Conservation (phyloP, 108 stramenopile genomes). For the Nitzschia sp. region DNA sequence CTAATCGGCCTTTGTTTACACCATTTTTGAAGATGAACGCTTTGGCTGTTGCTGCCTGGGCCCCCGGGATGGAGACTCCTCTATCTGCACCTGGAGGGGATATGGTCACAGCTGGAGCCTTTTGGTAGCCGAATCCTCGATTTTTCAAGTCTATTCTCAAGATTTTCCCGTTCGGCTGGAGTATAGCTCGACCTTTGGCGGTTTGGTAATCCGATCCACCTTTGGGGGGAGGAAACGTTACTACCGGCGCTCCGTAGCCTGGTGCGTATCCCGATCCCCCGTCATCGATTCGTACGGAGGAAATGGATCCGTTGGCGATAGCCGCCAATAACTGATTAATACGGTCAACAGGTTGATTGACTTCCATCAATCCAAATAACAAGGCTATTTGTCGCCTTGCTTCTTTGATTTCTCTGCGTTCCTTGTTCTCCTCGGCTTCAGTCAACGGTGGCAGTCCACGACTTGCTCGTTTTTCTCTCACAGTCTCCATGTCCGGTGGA, state of each 20-base stretch:
- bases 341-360: conserved; percentile 67
- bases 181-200: conserved; percentile 63
- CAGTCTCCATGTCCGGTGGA: conserved; percentile 22
- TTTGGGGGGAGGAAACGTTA: conserved; percentile 65
- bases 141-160: conserved; percentile 65
- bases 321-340: conserved; percentile 70
- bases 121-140: conserved; percentile 66
- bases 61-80: conserved; percentile 13
- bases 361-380: conserved; percentile 73
- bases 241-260: conserved; percentile 56
- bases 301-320: conserved; percentile 73
- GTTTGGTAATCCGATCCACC: conserved; percentile 39
- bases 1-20: conserved; percentile 64
- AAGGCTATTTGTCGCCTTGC: conserved; percentile 82
- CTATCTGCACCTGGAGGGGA: conserved; percentile 36
- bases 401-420: conserved; percentile 62
- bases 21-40: conserved; percentile 61
- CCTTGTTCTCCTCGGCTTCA: conserved; percentile 20
- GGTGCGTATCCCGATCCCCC: conserved; percentile 70
- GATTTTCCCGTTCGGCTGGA: conserved; percentile 62
- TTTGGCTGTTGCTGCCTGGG: conserved; percentile 56
- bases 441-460: conserved; percentile 25
- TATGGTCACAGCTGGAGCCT: conserved; percentile 62
- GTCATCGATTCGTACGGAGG: conserved; percentile 52
- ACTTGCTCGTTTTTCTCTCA: conserved; percentile 18